Evolutionary conservation across 1,139 yeast species (phyloP).

Genomic region (Maudiozyma humilis): DNA sequence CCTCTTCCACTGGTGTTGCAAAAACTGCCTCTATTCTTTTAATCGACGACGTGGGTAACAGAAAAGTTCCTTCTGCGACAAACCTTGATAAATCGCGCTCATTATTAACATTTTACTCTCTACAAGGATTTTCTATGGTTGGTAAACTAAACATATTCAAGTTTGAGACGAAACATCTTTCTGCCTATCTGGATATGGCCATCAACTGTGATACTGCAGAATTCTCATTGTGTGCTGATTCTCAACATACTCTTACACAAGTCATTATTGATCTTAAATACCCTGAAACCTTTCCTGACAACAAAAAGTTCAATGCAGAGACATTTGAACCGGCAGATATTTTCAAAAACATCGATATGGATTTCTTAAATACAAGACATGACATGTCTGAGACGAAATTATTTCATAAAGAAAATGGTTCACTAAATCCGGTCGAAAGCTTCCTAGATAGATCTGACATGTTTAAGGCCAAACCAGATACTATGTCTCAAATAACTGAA

Average conservation of each 20-base stretch:
- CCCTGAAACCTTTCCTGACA: conserved; percentile 51
- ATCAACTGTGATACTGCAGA: conserved; percentile 44
- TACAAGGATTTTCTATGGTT: conserved; percentile 22
- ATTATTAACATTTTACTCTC: conserved; percentile 14
- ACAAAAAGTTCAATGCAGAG: conserved; percentile 44
- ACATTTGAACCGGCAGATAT: conserved; percentile 37
- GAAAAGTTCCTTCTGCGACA: too few species aligned
- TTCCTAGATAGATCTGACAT: conserved; percentile 13
- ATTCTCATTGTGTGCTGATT: conserved; percentile 74
- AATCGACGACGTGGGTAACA: conserved; percentile 47
- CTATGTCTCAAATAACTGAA: neutral
- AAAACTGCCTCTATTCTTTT: conserved; percentile 42
- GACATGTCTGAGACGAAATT: too few species aligned
- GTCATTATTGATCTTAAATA: conserved; percentile 63
- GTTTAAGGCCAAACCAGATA: neutral
- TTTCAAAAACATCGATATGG: conserved; percentile 41
- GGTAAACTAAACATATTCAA: conserved; percentile 17
- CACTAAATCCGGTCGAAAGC: conserved; percentile 15
- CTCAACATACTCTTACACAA: conserved; percentile 63
- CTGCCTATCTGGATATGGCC: conserved; percentile 35
- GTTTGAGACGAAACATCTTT: conserved; percentile 1
- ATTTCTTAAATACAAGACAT: conserved; percentile 17
- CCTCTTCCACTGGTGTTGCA: conserved; percentile 40
- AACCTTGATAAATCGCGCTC: conserved; percentile 23
- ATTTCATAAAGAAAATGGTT: neutral